phyloP scores from a whole-genome alignment of 2,329 filamentous ascomycete genomes.

The Fusarium citri region DNA sequence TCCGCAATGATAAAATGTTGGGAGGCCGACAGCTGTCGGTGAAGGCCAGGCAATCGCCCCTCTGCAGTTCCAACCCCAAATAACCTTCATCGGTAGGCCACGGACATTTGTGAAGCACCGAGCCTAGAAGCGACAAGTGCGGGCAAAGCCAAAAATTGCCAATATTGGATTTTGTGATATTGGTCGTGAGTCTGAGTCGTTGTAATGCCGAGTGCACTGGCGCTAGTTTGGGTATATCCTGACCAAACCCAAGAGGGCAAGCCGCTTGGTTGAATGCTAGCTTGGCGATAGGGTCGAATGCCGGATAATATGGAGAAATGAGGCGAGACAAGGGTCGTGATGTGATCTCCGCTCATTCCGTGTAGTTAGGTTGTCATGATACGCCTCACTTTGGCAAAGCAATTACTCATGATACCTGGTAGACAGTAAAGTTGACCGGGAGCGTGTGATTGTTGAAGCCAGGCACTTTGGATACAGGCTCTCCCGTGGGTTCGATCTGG shows the following conservation, averaged over 20 bases:
- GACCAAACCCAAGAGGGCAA: slow-evolving; percentile 34
- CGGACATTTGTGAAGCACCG: not conserved
- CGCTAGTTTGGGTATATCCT: slow-evolving; percentile 34
- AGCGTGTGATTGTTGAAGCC: slow-evolving; percentile 44
- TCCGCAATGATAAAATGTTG: not conserved
- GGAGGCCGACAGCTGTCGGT: slow-evolving; percentile 1
- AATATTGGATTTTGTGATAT: slow-evolving; percentile 12
- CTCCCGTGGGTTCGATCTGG: slow-evolving; percentile 52
- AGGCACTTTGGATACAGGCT: slow-evolving; percentile 41
- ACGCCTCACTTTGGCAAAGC: not conserved
- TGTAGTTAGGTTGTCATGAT: not conserved
- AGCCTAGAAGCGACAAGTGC: slow-evolving; percentile 8
- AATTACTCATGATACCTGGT: slow-evolving; percentile 49
- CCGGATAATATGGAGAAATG: slow-evolving; percentile 24
- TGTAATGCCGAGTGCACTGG: slow-evolving; percentile 12
- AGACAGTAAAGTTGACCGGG: slow-evolving; percentile 51
- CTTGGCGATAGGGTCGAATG: slow-evolving; percentile 27
- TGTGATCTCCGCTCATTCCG: slow-evolving; percentile 20
- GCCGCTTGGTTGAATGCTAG: slow-evolving; percentile 25
- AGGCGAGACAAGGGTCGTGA: slow-evolving; percentile 23
- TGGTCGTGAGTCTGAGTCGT: slow-evolving; percentile 25
- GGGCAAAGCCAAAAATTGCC: not conserved
- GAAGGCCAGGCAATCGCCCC: not conserved
- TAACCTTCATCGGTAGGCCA: slow-evolving; percentile 1
- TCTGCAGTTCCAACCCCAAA: not conserved